These are phyloP conservation scores for Somion occarium DNA, from an alignment of 1,284 basidiomycete genomes.

Conservation along the genomic window DNA sequence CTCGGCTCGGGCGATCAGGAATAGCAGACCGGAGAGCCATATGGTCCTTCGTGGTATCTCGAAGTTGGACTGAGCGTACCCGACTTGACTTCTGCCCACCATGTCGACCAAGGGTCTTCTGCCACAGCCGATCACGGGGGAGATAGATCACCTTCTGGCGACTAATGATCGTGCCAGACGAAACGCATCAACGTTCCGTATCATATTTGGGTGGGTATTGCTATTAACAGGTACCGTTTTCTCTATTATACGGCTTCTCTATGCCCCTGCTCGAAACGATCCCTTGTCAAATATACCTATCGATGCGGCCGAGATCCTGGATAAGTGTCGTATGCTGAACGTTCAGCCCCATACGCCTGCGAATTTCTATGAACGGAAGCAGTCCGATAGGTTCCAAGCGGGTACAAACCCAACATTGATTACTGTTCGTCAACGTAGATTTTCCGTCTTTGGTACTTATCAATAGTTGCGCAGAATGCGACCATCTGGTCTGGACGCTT, in stretches of 20 bases:
- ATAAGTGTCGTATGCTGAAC: slow-evolving; percentile 36
- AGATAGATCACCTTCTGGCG: too few relatives aligned
- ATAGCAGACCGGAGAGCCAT: too few relatives aligned
- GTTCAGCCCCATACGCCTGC: slow-evolving; percentile 36
- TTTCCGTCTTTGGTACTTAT: slow-evolving; percentile 25
- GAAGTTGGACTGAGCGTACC: neutral
- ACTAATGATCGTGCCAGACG: neutral
- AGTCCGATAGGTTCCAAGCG: slow-evolving; percentile 64
- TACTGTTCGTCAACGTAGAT: slow-evolving; percentile 13
- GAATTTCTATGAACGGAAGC: slow-evolving; percentile 43
- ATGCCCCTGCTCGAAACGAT: neutral
- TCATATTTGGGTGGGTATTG: neutral
- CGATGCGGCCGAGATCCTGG: slow-evolving; percentile 24
- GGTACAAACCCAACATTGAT: slow-evolving; percentile 52
- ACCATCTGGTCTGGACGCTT: slow-evolving; percentile 60
- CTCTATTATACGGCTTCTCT: neutral
- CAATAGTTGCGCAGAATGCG: slow-evolving; percentile 36
- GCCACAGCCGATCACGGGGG: too few relatives aligned
- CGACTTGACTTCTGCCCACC: neutral
- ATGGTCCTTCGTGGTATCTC: neutral
- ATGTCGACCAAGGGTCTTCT: neutral
- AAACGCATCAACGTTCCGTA: neutral
- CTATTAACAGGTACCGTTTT: neutral
- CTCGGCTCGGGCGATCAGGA: too few relatives aligned
- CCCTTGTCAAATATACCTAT: slow-evolving; percentile 16